Evolutionary conservation across 805 yeast species (phyloP).

Genomic region (Yarrowia sp.): DNA sequence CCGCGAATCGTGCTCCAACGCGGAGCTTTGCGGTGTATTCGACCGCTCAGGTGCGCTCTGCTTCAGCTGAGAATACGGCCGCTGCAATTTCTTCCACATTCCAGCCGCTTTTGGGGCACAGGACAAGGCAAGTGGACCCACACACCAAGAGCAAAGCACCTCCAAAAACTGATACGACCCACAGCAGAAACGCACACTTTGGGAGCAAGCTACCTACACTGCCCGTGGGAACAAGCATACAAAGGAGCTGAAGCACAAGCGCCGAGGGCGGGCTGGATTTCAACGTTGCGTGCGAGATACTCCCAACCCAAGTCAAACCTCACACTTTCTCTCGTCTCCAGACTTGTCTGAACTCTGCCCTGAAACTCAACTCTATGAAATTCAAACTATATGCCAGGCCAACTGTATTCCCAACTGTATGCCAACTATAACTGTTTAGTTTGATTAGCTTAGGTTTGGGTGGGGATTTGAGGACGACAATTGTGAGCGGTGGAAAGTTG

Average conservation of each 20-base stretch:
- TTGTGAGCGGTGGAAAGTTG: neutral
- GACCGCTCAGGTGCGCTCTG: no score
- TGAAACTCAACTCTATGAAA: constrained; percentile 39
- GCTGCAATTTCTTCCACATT: no score
- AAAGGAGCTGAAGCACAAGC: no score
- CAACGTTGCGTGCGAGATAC: no score
- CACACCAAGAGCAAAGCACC: no score
- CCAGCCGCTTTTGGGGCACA: no score
- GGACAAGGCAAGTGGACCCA: neutral
- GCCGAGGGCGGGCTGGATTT: no score
- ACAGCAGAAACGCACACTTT: neutral
- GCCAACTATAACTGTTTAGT: constrained; percentile 33
- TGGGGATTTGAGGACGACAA: neutral
- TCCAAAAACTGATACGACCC: neutral
- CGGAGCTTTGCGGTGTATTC: no score
- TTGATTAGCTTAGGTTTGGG: constrained; percentile 31
- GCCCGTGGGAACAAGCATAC: no score
- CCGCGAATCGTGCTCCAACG: no score
- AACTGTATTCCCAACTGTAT: constrained; percentile 27
- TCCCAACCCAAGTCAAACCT: no score
- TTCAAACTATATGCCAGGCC: constrained; percentile 33
- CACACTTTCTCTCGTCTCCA: neutral
- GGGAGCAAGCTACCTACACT: neutral
- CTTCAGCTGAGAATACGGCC: no score
- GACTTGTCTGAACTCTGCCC: constrained; percentile 38